Evolutionary conservation across 495 filamentous ascomycete species (phyloP), one percentile per base, ranked within the genome.

Genomic region (Penicillium dipodomyicola): DNA sequence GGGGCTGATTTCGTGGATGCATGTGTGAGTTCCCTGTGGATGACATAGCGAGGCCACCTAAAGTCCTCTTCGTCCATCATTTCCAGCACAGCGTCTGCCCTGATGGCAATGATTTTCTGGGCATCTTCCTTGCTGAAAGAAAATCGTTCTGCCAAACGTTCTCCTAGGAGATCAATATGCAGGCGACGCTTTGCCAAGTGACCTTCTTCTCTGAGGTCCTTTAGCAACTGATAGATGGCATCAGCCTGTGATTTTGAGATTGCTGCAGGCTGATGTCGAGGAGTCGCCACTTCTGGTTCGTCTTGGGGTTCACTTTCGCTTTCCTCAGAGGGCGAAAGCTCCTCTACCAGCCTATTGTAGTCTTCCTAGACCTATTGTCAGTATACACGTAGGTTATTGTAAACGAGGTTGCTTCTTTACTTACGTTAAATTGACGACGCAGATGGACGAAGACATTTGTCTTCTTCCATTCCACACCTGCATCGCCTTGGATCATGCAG

Each of bases 401-500:
- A 30, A 29, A 22, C 9, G 14, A 49, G 15, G 5, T 5, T 29
- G 17, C 32, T 41, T 15, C 20, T 45, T 25, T 2, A 51, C 63
- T 58, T 57, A 78, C 80, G 32, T 77, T 70, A 62, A 80, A 84
- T 53, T 78, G 76, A 49, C 75, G 65, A 45, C 67, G 74, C 29
- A 83, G 75, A 64, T 85, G 77, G 30, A 72, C 65, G 57, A 80
- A 80, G 9, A 87, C 66, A 54, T 73, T 76, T 9, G 79, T 84
- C 46, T 75, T 75, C 22, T 65, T 68, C 85, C 85, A 88, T 22
- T 74, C 67, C 29, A 84, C 65, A 32, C 74, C 75, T 63, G 83
- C 79, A 51, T 82, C 80, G 3, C 69, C 75, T 47, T 78, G 79
- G 9, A 85, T 61, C 82, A 88, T 86, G 12, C 77, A 77, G 29